A percentile compares a stretch with the other conserved stretches of the same genome.
Evolutionary conservation across 148 eudicot genomes (phyloP).

Genomic region (Rhododendron kiyosumense): DNA sequence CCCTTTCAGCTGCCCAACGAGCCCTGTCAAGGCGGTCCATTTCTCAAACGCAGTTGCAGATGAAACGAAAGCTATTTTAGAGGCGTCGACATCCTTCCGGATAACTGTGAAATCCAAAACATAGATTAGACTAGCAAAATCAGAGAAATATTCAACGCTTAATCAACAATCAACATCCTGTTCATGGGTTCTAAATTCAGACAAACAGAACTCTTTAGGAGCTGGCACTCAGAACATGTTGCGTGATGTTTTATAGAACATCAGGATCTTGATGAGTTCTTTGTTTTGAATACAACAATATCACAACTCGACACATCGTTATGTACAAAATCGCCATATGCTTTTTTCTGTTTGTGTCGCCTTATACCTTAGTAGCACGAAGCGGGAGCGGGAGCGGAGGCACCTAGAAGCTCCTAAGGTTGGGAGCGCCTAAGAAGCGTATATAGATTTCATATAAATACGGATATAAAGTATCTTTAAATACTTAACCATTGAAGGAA

Average conservation of each 20-base stretch:
- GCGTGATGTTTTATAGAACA: neutral
- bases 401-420: too few species aligned
- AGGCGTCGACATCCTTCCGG: constrained; percentile 54
- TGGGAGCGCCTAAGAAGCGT: too few species aligned
- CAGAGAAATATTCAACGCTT: neutral
- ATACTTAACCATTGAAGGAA: too few species aligned
- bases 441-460: too few species aligned
- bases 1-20: constrained; percentile 74
- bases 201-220: neutral
- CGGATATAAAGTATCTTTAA: too few species aligned
- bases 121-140: neutral
- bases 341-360: neutral
- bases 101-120: constrained; percentile 35
- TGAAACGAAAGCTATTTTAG: constrained; percentile 79
- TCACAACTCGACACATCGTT: neutral
- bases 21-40: constrained; percentile 77
- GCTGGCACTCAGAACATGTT: neutral
- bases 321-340: neutral
- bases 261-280: neutral
- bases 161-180: neutral
- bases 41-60: constrained; percentile 89
- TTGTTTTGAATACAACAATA: neutral
- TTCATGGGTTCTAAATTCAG: neutral
- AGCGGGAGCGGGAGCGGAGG: too few species aligned
- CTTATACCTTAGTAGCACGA: too few species aligned